These are phyloP conservation scores for Acrocalymma vagum DNA, from an alignment of 2,329 filamentous ascomycete species.

Conservation along the genomic window DNA sequence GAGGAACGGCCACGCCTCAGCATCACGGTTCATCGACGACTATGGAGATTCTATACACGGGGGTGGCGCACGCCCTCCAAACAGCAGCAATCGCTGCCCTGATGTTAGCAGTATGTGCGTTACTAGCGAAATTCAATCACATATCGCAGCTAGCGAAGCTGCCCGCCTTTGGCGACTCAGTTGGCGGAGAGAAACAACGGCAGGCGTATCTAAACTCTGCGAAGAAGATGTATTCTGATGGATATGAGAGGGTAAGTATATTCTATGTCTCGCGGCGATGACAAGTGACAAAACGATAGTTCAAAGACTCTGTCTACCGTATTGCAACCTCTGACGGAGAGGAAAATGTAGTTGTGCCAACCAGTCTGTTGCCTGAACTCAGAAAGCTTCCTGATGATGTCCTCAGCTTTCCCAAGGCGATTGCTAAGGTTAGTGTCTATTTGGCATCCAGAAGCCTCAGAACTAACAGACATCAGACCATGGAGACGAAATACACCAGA, in stretches of 20 bases:
- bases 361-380: constrained; percentile 41
- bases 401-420: constrained; percentile 38
- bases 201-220: constrained; percentile 30
- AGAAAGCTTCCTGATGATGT: constrained; percentile 41
- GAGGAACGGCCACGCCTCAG: too few relatives aligned
- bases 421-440: constrained; percentile 26
- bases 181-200: constrained; percentile 28
- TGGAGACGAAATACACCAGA: constrained; percentile 43
- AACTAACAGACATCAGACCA: constrained; percentile 25
- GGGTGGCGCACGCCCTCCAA: constrained; percentile 31
- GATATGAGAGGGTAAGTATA: constrained; percentile 33
- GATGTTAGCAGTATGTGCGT: constrained; percentile 31
- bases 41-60: constrained; percentile 28
- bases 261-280: too few relatives aligned
- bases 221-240: constrained; percentile 34
- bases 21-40: too few relatives aligned
- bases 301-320: constrained; percentile 36
- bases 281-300: constrained; percentile 25
- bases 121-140: constrained; percentile 30
- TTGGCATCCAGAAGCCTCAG: background rate
- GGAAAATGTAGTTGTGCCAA: constrained; percentile 36
- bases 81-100: constrained; percentile 31
- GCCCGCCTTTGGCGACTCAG: constrained; percentile 22
- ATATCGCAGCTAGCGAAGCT: constrained; percentile 32
- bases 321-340: constrained; percentile 27